Conservation (phyloP, 2,329 filamentous ascomycete genomes). For the Diaporthe humulicola region DNA sequence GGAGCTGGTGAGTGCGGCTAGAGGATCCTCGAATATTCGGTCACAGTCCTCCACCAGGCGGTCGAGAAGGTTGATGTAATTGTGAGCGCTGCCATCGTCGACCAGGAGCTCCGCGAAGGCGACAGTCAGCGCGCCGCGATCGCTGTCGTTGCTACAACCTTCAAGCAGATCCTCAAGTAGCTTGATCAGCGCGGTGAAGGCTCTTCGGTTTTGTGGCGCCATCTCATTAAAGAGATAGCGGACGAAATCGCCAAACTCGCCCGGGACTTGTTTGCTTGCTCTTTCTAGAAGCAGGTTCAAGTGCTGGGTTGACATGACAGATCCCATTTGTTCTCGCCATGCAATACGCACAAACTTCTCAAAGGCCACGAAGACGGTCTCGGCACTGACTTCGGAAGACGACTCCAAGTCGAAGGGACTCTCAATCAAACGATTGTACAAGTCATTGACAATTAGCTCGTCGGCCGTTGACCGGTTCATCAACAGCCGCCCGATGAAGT, state of each 20-base stretch:
- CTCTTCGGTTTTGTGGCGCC: constrained; percentile 79
- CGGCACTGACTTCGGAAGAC: constrained; percentile 80
- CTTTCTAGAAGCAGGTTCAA: constrained; percentile 81
- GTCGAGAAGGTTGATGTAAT: constrained; percentile 91
- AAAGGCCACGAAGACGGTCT: constrained; percentile 91
- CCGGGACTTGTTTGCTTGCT: constrained; percentile 74
- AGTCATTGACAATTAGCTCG: constrained; percentile 85
- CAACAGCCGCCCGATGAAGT: constrained; percentile 83
- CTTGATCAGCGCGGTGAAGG: constrained; percentile 86
- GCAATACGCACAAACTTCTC: constrained; percentile 92
- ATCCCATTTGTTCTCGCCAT: constrained; percentile 90
- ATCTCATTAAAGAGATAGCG: constrained; percentile 74
- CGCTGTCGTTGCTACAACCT: constrained; percentile 90
- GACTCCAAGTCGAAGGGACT: constrained; percentile 83
- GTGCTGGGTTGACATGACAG: constrained; percentile 79
- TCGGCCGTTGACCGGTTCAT: constrained; percentile 79
- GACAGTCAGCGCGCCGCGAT: constrained; percentile 87
- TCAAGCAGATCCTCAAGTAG: constrained; percentile 89
- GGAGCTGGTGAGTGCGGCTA: constrained; percentile 54
- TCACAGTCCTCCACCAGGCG: constrained; percentile 91
- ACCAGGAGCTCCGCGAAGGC: constrained; percentile 91
- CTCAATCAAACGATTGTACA: constrained; percentile 91
- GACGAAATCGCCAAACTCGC: constrained; percentile 80
- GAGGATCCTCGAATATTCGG: constrained; percentile 81
- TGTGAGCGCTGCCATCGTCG: constrained; percentile 79